Evolutionary conservation across 345 rosid species (phyloP), one percentile per base, ranked within the genome.

Genomic region (Excoecaria cochinchinensis): DNA sequence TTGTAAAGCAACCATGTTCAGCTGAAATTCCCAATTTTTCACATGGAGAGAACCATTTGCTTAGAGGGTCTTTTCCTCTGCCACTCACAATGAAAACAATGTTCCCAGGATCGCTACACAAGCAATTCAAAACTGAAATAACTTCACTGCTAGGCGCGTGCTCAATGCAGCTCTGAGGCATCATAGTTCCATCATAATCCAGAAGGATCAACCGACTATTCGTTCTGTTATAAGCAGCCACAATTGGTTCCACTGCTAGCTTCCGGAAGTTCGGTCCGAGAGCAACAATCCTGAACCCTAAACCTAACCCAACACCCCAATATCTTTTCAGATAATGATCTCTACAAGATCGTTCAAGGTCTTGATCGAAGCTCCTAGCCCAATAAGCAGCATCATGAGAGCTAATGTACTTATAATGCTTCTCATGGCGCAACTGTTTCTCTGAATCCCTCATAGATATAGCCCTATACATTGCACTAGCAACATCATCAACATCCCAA

Each of bases 161-260:
- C 74, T 89, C 88, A 40, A 87, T 84, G 42, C 85, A 80, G 50
- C 70, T 72, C 44, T 86, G 85, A 10, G 89, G 86, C 88, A 85
- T 81, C 87, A 91, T 84, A 0, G 97, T 92, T 13, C 98, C 98
- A 79, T 93, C 98, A 73, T 93, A 93, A 73, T 93, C 98, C 86
- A 93, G 78, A 24, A 93, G 82, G 67, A 93, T 91, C 81, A 91
- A 80, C 67, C 98, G 81, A 73, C 83, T 85, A 74, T 74, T 84
- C 4, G 92, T 80, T 15, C 36, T 81, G 66, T 68, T 85, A 72
- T 93, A 93, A 38, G 88, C 92, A 73, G 82, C 80, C 74, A 79
- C 85, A 58, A 93, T 87, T 58, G 79, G 83, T 64, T 87, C 90
- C 25, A 76, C 73, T 39, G 79, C 69, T 14, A 93, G 91, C 81